phyloP scores from a whole-genome alignment of 2,329 filamentous ascomycete genomes.

The Neurospora sp. region DNA sequence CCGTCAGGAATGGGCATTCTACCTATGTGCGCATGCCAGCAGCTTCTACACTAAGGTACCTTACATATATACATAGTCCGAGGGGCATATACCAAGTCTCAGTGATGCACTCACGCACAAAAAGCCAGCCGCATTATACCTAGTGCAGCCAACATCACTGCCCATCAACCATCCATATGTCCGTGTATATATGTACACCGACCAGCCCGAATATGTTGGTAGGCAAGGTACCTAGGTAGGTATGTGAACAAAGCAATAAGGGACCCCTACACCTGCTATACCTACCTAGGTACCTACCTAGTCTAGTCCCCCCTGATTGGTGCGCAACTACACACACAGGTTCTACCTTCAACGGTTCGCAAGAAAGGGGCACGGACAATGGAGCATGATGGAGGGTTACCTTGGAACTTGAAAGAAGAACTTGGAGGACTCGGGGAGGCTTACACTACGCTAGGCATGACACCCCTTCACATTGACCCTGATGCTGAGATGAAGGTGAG shows the following conservation, averaged over 20 bases:
- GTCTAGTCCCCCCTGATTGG: neutral
- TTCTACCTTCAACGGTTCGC: neutral
- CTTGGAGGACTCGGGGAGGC: neutral
- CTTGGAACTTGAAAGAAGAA: neutral
- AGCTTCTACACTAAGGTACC: neutral
- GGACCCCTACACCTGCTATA: neutral
- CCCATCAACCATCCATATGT: neutral
- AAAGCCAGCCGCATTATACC: neutral
- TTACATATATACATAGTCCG: neutral
- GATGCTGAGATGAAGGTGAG: neutral
- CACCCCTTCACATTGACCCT: neutral
- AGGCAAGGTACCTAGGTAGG: no score
- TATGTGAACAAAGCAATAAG: neutral
- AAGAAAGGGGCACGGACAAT: neutral
- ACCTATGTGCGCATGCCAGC: no score
- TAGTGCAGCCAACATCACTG: no score
- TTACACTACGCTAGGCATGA: no score
- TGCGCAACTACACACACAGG: neutral
- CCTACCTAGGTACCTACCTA: neutral
- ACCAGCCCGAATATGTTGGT: no score
- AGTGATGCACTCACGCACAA: neutral
- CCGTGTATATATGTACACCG: neutral
- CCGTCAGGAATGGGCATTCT: neutral
- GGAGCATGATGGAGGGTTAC: neutral
- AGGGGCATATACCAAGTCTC: neutral